A percentile compares a stretch with the other conserved stretches of the same genome.
Evolutionary conservation across 2,329 filamentous ascomycete genomes (phyloP).

Genomic region (Penicillium concentricum): DNA sequence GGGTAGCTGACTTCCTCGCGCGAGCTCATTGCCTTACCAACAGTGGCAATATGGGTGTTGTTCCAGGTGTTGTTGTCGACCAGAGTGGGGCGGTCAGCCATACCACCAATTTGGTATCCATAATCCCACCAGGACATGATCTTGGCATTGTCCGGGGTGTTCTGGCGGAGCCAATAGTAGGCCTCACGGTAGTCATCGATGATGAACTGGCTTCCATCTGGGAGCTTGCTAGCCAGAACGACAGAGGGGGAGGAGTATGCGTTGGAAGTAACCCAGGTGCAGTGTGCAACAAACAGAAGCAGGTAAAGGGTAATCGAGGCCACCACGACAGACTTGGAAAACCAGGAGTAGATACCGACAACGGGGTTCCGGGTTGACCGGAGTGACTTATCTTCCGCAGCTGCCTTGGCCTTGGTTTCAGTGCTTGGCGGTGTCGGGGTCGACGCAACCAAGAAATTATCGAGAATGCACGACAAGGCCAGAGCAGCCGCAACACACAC

Average conservation of each 20-base stretch:
- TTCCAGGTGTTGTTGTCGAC: constrained; percentile 99
- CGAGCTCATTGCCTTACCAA: constrained; percentile 98
- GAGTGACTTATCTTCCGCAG: constrained; percentile 48
- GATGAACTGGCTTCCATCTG: constrained; percentile 95
- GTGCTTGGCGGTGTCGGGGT: constrained; percentile 52
- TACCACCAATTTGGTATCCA: constrained; percentile 98
- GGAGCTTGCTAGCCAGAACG: constrained; percentile 85
- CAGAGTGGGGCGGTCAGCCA: constrained; percentile 94
- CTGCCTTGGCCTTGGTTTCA: constrained; percentile 40
- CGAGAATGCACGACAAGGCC: constrained; percentile 81
- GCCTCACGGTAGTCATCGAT: constrained; percentile 99
- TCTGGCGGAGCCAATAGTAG: constrained; percentile 98
- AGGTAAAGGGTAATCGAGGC: constrained; percentile 74
- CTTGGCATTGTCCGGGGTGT: constrained; percentile 91
- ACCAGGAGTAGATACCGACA: constrained; percentile 76
- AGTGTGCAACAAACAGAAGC: constrained; percentile 91
- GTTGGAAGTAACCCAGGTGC: constrained; percentile 98
- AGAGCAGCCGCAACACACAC: constrained; percentile 94
- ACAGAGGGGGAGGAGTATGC: constrained; percentile 98
- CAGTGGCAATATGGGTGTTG: constrained; percentile 98
- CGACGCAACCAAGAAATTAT: constrained; percentile 73
- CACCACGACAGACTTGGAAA: constrained; percentile 78
- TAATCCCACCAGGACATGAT: constrained; percentile 99
- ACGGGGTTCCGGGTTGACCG: constrained; percentile 70
- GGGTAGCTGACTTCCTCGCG: constrained; percentile 97